Evolutionary conservation across 2,329 filamentous ascomycete genomes (phyloP).

Genomic region (Eurotiales sp.): DNA sequence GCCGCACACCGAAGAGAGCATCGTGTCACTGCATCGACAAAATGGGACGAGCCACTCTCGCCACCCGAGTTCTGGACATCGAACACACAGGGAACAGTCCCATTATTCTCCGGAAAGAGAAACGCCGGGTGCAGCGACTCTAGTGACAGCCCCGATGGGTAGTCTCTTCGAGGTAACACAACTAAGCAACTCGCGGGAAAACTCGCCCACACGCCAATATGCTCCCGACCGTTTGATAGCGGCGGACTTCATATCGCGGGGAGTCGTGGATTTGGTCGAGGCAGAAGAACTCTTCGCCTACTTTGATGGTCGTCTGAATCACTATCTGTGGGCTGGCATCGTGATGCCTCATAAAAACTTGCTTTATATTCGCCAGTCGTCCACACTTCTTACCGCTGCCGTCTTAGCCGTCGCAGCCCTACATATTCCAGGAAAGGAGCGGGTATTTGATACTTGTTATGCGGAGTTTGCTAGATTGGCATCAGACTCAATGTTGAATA

Average conservation of each 20-base stretch:
- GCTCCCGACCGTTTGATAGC: conserved; percentile 32
- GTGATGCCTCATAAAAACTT: conserved; percentile 46
- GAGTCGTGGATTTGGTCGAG: conserved; percentile 43
- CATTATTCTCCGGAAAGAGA: conserved; percentile 36
- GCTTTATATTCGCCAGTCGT: conserved; percentile 45
- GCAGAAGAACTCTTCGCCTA: conserved; percentile 40
- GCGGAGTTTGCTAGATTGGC: conserved; percentile 52
- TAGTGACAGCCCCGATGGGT: conserved; percentile 44
- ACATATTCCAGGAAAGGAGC: conserved; percentile 46
- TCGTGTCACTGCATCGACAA: conserved; percentile 16
- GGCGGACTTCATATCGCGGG: conserved; percentile 51
- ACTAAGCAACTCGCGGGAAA: conserved; percentile 34
- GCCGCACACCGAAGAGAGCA: conserved; percentile 18
- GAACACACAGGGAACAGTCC: conserved; percentile 24
- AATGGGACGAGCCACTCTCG: conserved; percentile 5
- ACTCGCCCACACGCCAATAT: conserved; percentile 29
- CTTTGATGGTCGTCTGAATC: conserved; percentile 40
- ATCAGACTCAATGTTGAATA: conserved; percentile 51
- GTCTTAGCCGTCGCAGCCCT: conserved; percentile 51
- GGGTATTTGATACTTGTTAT: conserved; percentile 47
- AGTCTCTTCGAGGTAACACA: conserved; percentile 50
- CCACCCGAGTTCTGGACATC: conserved; percentile 22
- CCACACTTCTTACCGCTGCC: conserved; percentile 39
- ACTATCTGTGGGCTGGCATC: conserved; percentile 41
- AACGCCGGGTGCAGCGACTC: conserved; percentile 32